A percentile compares a stretch with the other conserved stretches of the same genome.
These are phyloP conservation scores for Leishmania tarentolae DNA, from an alignment of 208 protist species.

Conservation along the genomic window DNA sequence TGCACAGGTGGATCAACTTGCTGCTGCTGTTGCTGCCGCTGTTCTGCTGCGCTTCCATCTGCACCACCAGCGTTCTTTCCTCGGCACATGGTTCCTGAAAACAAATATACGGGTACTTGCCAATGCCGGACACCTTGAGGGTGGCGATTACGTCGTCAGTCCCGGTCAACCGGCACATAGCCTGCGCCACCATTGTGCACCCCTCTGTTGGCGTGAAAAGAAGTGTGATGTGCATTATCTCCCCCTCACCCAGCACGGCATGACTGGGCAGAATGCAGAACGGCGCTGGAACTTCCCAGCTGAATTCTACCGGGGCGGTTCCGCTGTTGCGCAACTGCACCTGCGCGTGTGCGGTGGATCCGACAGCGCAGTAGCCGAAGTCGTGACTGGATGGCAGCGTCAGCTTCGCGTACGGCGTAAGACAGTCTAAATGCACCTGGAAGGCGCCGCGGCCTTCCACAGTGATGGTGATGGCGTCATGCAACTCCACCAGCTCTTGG, in stretches of 20 bases:
- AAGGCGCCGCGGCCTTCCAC: constrained; percentile 83
- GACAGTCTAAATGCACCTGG: constrained; percentile 72
- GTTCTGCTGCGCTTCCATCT: constrained; percentile 25
- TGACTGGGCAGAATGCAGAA: constrained; percentile 70
- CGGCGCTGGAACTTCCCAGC: constrained; percentile 72
- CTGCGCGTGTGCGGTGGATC: constrained; percentile 45
- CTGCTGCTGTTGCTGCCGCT: constrained; percentile 30
- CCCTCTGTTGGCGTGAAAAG: constrained; percentile 81
- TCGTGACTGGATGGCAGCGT: constrained; percentile 68
- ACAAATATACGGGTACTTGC: constrained; percentile 90
- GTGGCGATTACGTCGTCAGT: constrained; percentile 52
- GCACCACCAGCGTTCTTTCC: constrained; percentile 47
- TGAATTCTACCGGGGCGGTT: constrained; percentile 74
- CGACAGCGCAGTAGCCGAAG: constrained; percentile 88
- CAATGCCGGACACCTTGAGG: constrained; percentile 85
- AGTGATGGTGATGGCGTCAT: constrained; percentile 82
- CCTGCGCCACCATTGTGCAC: constrained; percentile 70
- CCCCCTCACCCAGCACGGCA: constrained; percentile 51
- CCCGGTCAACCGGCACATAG: constrained; percentile 74
- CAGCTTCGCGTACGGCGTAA: constrained; percentile 74
- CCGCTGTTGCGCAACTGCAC: constrained; percentile 83
- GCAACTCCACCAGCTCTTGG: constrained; percentile 63
- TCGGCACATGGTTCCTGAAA: constrained; percentile 24
- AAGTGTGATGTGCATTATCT: constrained; percentile 49
- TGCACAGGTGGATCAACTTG: constrained; percentile 63